Conservation (phyloP, 2,329 filamentous ascomycete genomes). For the Fusarium sp. region DNA sequence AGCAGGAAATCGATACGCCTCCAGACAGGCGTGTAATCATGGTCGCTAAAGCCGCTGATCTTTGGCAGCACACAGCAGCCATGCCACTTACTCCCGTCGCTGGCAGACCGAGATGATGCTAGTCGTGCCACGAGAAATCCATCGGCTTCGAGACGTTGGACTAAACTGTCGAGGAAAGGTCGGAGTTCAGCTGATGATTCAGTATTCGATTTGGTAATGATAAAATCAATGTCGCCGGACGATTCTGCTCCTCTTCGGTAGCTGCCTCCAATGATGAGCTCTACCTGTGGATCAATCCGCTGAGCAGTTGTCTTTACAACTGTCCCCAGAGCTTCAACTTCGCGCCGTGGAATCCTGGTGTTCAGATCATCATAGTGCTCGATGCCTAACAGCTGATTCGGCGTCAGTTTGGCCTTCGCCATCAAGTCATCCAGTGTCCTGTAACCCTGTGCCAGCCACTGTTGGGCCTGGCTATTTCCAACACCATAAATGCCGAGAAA, state of each 20-base stretch:
- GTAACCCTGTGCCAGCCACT: slow-evolving; percentile 81
- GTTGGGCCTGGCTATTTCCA: slow-evolving; percentile 74
- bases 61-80: slow-evolving; percentile 80
- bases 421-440: slow-evolving; percentile 78
- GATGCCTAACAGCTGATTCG: slow-evolving; percentile 79
- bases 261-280: slow-evolving; percentile 83
- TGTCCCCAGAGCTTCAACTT: slow-evolving; percentile 76
- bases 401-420: slow-evolving; percentile 69
- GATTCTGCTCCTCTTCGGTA: slow-evolving; percentile 81
- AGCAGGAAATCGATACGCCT: slow-evolving; percentile 86
- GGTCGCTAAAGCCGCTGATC: slow-evolving; percentile 48
- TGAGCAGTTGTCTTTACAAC: slow-evolving; percentile 70
- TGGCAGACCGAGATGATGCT: slow-evolving; percentile 62
- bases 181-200: slow-evolving; percentile 65
- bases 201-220: slow-evolving; percentile 78
- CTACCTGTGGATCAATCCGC: slow-evolving; percentile 69
- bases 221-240: slow-evolving; percentile 86
- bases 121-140: slow-evolving; percentile 78
- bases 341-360: slow-evolving; percentile 78
- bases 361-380: slow-evolving; percentile 84
- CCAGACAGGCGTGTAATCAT: slow-evolving; percentile 67
- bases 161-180: slow-evolving; percentile 70
- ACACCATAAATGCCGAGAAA: slow-evolving; percentile 87
- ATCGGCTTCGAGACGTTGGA: slow-evolving; percentile 67
- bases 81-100: slow-evolving; percentile 83